phyloP scores from a whole-genome alignment of 2,329 filamentous ascomycete genomes.

The Exophiala spinifera region DNA sequence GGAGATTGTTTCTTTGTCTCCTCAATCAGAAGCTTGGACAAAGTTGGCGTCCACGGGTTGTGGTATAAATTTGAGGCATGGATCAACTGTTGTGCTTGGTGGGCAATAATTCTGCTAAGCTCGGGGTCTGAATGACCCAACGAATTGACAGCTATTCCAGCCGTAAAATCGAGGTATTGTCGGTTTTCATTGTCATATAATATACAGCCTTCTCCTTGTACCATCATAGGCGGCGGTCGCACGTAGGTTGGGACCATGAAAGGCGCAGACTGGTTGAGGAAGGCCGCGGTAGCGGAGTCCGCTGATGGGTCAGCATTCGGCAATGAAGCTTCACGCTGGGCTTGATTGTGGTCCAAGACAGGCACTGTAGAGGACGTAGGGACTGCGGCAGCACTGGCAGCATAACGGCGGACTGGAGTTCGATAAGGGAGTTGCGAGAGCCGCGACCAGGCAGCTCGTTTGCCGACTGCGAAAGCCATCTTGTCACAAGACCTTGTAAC shows the following conservation, averaged over 20 bases:
- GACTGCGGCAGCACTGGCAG: slow-evolving; percentile 27
- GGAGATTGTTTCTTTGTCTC: slow-evolving; percentile 70
- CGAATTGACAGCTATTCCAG: slow-evolving; percentile 91
- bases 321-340: slow-evolving; percentile 50
- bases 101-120: slow-evolving; percentile 68
- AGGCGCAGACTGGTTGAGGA: slow-evolving; percentile 71
- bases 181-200: slow-evolving; percentile 87
- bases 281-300: slow-evolving; percentile 70
- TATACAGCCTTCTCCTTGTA: slow-evolving; percentile 80
- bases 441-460: slow-evolving; percentile 10
- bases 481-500: neutral
- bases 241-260: slow-evolving; percentile 97
- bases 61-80: slow-evolving; percentile 97
- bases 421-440: slow-evolving; percentile 10
- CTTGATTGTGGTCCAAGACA: slow-evolving; percentile 14
- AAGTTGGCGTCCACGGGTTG: slow-evolving; percentile 88
- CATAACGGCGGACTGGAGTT: slow-evolving; percentile 17
- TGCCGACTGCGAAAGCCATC: slow-evolving; percentile 16
- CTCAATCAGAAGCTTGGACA: slow-evolving; percentile 81
- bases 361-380: slow-evolving; percentile 26
- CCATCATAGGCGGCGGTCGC: slow-evolving; percentile 84
- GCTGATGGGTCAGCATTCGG: slow-evolving; percentile 69
- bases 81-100: slow-evolving; percentile 77
- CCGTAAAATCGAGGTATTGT: slow-evolving; percentile 89
- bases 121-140: slow-evolving; percentile 86